These are phyloP conservation scores for Diaporthe aspalathi DNA, from an alignment of 2,329 filamentous ascomycete genomes.

Conservation along the genomic window DNA sequence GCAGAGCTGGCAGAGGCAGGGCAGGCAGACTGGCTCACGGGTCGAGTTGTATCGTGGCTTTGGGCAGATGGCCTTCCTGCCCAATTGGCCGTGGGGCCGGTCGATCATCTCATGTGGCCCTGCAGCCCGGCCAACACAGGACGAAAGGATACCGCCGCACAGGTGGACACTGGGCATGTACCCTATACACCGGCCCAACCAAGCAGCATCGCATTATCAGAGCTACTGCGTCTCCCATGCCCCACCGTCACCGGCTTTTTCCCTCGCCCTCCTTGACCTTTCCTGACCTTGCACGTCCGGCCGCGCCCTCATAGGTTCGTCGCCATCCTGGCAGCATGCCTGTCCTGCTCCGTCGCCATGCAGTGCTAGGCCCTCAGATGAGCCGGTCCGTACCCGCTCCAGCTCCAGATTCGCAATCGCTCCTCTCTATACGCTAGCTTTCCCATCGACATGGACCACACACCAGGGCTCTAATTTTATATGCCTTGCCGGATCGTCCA, in stretches of 20 bases:
- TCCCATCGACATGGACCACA: constrained; percentile 48
- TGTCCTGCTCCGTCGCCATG: constrained; percentile 43
- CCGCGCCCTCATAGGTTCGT: constrained; percentile 46
- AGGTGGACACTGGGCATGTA: constrained; percentile 37
- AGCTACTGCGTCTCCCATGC: constrained; percentile 51
- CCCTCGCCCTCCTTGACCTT: constrained; percentile 41
- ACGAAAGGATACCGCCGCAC: constrained; percentile 34
- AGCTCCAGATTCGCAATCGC: constrained; percentile 55
- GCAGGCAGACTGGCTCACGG: constrained; percentile 16
- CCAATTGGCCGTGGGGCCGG: constrained; percentile 35
- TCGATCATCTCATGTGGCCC: constrained; percentile 29
- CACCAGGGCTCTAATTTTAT: constrained; percentile 60
- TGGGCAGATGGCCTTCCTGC: constrained; percentile 27
- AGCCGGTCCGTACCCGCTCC: constrained; percentile 59
- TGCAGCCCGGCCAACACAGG: constrained; percentile 33
- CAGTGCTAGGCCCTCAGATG: constrained; percentile 51
- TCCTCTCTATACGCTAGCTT: constrained; percentile 49
- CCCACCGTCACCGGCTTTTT: constrained; percentile 49
- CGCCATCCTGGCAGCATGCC: constrained; percentile 44
- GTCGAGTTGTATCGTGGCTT: constrained; percentile 30
- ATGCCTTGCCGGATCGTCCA: constrained; percentile 54
- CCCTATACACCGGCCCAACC: constrained; percentile 40
- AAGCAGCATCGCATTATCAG: constrained; percentile 35
- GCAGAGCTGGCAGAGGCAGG: background rate
- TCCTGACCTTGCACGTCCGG: constrained; percentile 12